Conservation (phyloP, 1,284 basidiomycete species). For the Pseudozyma thailandica region DNA sequence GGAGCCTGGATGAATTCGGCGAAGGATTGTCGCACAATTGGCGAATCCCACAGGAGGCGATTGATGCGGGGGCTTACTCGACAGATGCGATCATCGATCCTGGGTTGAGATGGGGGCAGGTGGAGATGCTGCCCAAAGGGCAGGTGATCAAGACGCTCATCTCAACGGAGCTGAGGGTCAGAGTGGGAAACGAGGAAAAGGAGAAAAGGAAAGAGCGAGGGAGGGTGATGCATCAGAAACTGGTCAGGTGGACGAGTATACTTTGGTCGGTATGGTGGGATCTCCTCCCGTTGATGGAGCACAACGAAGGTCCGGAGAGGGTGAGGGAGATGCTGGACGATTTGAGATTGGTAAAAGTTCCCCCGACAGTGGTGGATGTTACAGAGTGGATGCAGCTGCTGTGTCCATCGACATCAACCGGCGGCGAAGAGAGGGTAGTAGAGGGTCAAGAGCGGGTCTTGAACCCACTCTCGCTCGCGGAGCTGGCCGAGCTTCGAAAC, state of each 20-base stretch:
- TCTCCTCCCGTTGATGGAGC: background rate
- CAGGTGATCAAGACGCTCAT: conserved; percentile 38
- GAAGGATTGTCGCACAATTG: conserved; percentile 38
- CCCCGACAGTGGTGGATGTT: conserved; percentile 14
- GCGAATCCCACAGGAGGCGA: conserved; percentile 18
- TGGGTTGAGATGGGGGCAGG: background rate
- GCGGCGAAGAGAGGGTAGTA: too few species aligned
- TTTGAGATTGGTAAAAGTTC: background rate
- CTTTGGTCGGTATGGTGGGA: conserved; percentile 4
- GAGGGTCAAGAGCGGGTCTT: background rate
- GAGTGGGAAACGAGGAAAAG: background rate
- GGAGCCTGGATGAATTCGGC: conserved; percentile 39
- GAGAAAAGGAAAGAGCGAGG: background rate
- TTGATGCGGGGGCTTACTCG: conserved; percentile 21
- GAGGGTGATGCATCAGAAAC: conserved; percentile 13
- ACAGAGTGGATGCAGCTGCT: conserved; percentile 29
- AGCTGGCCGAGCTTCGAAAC: conserved; percentile 6
- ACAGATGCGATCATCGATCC: conserved; percentile 29
- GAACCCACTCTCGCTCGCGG: background rate
- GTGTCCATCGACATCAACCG: background rate
- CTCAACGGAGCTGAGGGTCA: conserved; percentile 11
- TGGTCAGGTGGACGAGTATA: conserved; percentile 18
- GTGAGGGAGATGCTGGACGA: conserved; percentile 7
- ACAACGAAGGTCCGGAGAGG: background rate
- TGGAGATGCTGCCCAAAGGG: conserved; percentile 16